Conservation (phyloP, 169 alveolate genomes). For the Pseudocohnilembus persalinus region DNA sequence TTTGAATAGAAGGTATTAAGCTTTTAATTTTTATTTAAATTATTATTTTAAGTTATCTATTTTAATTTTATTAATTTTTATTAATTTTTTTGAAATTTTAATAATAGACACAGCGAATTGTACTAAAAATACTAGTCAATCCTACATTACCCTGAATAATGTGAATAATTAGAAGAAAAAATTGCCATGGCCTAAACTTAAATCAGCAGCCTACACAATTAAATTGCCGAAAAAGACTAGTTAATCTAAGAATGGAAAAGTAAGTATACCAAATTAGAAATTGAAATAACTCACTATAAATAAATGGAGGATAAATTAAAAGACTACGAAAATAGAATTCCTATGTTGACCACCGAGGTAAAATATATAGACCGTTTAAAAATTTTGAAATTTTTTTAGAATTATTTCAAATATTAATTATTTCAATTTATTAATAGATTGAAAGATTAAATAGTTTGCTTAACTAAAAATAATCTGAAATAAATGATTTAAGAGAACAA, state of each 20-base stretch:
- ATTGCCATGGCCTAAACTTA: neutral
- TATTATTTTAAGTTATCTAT: no score
- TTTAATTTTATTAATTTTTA: no score
- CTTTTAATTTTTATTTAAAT: no score
- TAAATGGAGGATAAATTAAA: neutral
- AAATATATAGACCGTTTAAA: no score
- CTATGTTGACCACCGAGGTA: neutral
- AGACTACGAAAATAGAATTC: neutral
- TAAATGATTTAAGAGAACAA: neutral
- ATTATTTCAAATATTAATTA: no score
- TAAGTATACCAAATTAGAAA: neutral
- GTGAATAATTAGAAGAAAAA: neutral
- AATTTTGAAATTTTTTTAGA: neutral
- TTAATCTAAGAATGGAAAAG: neutral
- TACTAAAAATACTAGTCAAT: neutral
- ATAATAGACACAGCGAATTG: neutral
- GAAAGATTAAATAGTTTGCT: neutral
- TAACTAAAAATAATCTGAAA: neutral
- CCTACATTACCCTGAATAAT: neutral
- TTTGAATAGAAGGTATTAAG: neutral
- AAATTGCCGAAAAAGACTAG: neutral
- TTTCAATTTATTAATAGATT: neutral
- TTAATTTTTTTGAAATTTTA: no score
- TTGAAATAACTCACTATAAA: neutral
- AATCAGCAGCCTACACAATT: neutral